Evolutionary conservation across 257 asterid genomes (phyloP), one percentile per base, ranked within the genome.

Genomic region (Fraxinus pennsylvanica): DNA sequence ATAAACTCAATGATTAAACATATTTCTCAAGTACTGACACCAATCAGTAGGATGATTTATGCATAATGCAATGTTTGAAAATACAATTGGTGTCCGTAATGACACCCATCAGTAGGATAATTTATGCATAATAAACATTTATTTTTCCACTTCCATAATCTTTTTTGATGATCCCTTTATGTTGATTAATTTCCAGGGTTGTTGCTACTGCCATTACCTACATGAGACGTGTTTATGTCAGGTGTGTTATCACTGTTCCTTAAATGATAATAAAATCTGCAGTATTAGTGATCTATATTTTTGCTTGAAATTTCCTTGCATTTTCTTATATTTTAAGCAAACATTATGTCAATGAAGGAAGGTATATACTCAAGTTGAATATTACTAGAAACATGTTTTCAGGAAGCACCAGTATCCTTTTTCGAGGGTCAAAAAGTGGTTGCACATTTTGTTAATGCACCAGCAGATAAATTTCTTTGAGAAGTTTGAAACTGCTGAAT

Each of bases 121-220:
- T 33, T 29, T 43, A 25, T 54, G 33, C 8, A 35, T 25, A 76
- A 21, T 71, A 30, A 71, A 15, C 39, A 25, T 74, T 38, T 43
- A 10, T 10, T 67, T 76, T 30, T 61, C 38, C 27, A 50, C 19
- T 78, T 79, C 27, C 38, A 63, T 54, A 82, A 67, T 30, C 9
- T 75, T 76, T 76, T 68, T 9, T 38, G 22, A 32, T 29, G 71
- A 41, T 83, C 39, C 29, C 77, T 54, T 52, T 84, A 32, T 76
- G 54, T 75, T 76, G 78, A 22, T 77, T 83, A 57, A 76, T 83
- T 86, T 79, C 74, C 96, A 95, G 99, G 97, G 99, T 95, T 74
- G 99, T 91, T 81, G 99, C 97, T 43, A 93, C 98, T 38, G 98
- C 99, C 78, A 88, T 91, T 82, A 80, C 97, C 50, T 95, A 93